Percentiles rank a stretch among this genome's conserved stretches.
These are phyloP conservation scores for Chaetomiaceae sp. DNA, from an alignment of 2,329 filamentous ascomycete genomes.

Conservation along the genomic window DNA sequence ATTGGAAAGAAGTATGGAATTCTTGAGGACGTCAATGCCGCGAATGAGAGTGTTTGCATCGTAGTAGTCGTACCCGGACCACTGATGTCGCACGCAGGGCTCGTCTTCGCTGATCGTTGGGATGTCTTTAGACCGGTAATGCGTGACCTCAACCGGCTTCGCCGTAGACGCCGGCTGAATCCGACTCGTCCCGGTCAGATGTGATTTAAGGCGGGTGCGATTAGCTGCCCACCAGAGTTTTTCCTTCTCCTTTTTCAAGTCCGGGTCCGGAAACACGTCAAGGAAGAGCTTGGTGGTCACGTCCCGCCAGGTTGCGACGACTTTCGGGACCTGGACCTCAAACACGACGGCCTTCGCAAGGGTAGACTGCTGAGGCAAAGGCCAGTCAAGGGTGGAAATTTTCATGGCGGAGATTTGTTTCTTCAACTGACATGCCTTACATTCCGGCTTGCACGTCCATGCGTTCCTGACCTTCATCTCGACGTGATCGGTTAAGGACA, in stretches of 20 bases:
- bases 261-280: background rate
- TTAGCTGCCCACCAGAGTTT: background rate
- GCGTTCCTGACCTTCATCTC: background rate
- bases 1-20: background rate
- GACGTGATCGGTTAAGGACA: background rate
- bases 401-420: background rate
- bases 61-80: conserved; percentile 12
- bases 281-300: conserved; percentile 3
- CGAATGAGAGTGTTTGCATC: background rate
- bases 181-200: background rate
- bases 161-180: conserved; percentile 12
- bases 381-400: conserved; percentile 11
- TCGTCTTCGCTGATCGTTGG: background rate
- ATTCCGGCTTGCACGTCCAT: background rate
- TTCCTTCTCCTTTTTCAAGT: background rate
- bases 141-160: conserved; percentile 16
- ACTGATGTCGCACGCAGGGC: conserved; percentile 9
- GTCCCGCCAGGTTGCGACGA: conserved; percentile 9
- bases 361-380: background rate
- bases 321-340: conserved; percentile 11
- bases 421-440: background rate
- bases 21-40: background rate
- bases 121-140: conserved; percentile 17
- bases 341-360: conserved; percentile 8
- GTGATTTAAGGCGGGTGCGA: conserved; percentile 2